Evolutionary conservation across 2,329 filamentous ascomycete species (phyloP), one percentile per base, ranked within the genome.

Genomic region (Colletotrichum tanaceti): DNA sequence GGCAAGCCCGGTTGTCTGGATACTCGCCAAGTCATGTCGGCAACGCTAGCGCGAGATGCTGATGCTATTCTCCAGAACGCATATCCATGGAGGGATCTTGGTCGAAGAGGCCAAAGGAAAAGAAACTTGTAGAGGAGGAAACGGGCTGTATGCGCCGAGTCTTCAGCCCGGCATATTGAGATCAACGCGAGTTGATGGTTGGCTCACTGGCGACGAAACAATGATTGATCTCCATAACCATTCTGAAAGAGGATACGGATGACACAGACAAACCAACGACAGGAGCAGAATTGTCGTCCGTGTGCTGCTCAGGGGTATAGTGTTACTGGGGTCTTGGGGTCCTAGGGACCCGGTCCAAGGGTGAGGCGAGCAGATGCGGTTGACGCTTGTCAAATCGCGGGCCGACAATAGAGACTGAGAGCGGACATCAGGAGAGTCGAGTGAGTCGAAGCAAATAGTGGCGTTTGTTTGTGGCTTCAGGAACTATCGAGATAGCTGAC

Each of bases 1-100:
- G 62, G 18, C 38, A 46, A 65, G 24, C 66, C 66, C 50, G 39
- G 66, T 38, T 38, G 32, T 50, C 50, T 55, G 55, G 63, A 44
- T 60, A 24, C 50, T n/a, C 16, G 62, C 44, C 57, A 52, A 60
- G 20, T 22, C 18, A 35, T 44, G 43, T 38, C 41, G 65, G 41
- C 38, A 20, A 44, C 20, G 18, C 24, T 65, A 55, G 43, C 20
- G 24, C 49, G 22, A 47, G 44, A 43, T 39, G 16, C 35, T 53
- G 65, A 53, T 28, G 43, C 39, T 20, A 41, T 54, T 41, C 28
- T 35, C 11, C 39, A 14, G 53, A 41, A 64, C 44, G 16, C 47
- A n/a, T 44, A 50, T 57, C 38, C 39, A 39, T n/a, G n/a, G n/a
- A n/a, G n/a, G 38, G 20, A n/a, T 14, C n/a, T 32, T 5, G 41